A percentile compares a stretch with the other conserved stretches of the same genome.
phyloP scores from a whole-genome alignment of 331 rosid genomes.

The Erythrophleum ivorense region DNA sequence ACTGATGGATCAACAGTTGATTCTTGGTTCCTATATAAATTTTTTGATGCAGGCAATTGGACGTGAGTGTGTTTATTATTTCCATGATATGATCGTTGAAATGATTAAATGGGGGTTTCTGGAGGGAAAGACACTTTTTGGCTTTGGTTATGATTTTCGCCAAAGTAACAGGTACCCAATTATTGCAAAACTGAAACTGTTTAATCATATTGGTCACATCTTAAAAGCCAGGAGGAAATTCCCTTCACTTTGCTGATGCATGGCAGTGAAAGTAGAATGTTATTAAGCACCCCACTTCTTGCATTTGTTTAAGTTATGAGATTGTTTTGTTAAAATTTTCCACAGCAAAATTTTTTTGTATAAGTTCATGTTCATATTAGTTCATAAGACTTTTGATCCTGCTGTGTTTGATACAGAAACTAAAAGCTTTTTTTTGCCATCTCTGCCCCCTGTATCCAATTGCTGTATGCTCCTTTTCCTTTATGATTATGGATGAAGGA shows the following conservation, averaged over 20 bases:
- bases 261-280: background rate
- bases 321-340: conserved; percentile 30
- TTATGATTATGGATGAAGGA: background rate
- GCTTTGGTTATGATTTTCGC: conserved; percentile 99
- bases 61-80: conserved; percentile 78
- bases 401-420: background rate
- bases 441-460: background rate
- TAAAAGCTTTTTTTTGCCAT: background rate
- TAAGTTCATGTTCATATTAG: background rate
- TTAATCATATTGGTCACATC: conserved; percentile 3
- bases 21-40: conserved; percentile 14
- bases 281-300: background rate
- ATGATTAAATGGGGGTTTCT: conserved; percentile 88
- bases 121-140: conserved; percentile 94
- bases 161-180: conserved; percentile 89
- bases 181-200: conserved; percentile 26
- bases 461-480: background rate
- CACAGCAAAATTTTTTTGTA: background rate
- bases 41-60: conserved; percentile 75
- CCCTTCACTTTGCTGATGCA: conserved; percentile 34
- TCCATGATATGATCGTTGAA: conserved; percentile 91
- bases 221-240: conserved; percentile 1
- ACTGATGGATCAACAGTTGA: conserved; percentile 21
- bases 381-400: background rate
- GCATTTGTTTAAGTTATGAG: conserved; percentile 12